phyloP scores from a whole-genome alignment of 805 yeast species.

The Lipomyces chichibuensis region DNA sequence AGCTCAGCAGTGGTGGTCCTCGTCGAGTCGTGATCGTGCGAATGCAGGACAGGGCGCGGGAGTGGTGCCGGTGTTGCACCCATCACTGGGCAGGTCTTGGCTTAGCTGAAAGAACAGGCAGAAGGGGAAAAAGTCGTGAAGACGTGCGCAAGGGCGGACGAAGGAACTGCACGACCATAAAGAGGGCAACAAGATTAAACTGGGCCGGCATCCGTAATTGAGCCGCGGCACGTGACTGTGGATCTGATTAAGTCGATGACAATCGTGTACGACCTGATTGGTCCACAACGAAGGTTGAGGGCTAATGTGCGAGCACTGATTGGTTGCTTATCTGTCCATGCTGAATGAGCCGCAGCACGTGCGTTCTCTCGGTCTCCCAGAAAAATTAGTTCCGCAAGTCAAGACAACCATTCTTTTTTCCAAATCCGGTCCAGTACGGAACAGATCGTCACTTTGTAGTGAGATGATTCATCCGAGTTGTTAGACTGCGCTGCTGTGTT shows the following conservation, averaged over 20 bases:
- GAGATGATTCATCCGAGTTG: not conserved
- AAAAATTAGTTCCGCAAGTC: too few relatives aligned
- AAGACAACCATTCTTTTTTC: too few relatives aligned
- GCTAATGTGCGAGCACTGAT: not conserved
- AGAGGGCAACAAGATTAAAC: not conserved
- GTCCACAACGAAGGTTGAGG: constrained; percentile 3
- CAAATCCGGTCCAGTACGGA: too few relatives aligned
- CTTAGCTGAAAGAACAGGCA: not conserved
- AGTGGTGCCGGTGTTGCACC: not conserved
- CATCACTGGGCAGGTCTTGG: constrained; percentile 9
- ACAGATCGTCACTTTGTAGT: too few relatives aligned
- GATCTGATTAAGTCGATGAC: constrained; percentile 13
- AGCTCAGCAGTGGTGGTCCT: not conserved
- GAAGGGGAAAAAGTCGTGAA: not conserved
- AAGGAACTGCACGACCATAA: not conserved
- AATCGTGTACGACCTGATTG: constrained; percentile 19
- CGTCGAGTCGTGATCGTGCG: not conserved
- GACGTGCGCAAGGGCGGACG: not conserved
- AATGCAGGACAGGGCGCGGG: constrained; percentile 8
- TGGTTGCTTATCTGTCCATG: not conserved
- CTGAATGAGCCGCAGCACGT: too few relatives aligned
- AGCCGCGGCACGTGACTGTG: constrained; percentile 27
- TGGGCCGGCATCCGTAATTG: not conserved
- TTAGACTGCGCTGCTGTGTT: too few relatives aligned
- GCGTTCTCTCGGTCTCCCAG: too few relatives aligned